Percentiles rank a stretch among this genome's conserved stretches.
These are phyloP conservation scores for Phaeosphaeriaceae sp. DNA, from an alignment of 2,329 filamentous ascomycete species.

Conservation along the genomic window DNA sequence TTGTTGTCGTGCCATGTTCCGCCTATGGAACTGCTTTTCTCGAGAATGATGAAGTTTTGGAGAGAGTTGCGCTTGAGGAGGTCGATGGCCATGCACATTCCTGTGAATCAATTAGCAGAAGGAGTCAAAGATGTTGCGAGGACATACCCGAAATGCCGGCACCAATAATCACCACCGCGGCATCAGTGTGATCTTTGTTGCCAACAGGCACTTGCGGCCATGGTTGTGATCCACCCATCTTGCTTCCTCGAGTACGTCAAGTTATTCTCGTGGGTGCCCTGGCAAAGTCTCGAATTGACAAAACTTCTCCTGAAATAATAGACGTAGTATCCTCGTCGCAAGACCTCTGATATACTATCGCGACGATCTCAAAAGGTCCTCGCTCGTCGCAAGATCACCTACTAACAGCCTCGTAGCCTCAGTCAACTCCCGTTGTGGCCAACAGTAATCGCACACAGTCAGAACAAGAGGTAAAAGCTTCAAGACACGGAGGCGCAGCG, in stretches of 20 bases:
- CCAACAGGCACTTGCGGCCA: constrained; percentile 57
- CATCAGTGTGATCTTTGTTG: constrained; percentile 61
- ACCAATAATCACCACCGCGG: constrained; percentile 66
- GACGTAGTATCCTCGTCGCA: no score
- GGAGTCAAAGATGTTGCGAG: background rate
- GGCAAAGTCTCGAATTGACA: no score
- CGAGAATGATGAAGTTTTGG: constrained; percentile 65
- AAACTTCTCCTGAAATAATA: no score
- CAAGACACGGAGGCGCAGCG: background rate
- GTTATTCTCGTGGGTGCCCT: no score
- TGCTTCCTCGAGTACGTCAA: constrained; percentile 4
- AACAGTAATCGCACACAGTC: background rate
- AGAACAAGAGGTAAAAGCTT: background rate
- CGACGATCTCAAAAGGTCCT: no score
- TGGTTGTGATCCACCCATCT: constrained; percentile 51
- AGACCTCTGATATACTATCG: no score
- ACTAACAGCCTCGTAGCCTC: background rate
- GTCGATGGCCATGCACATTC: constrained; percentile 66
- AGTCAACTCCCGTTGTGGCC: background rate
- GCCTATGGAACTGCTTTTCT: constrained; percentile 62
- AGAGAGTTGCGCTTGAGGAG: constrained; percentile 61
- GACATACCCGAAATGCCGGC: constrained; percentile 60
- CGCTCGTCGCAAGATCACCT: background rate
- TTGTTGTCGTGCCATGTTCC: constrained; percentile 65
- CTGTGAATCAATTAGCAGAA: constrained; percentile 28